Conservation (phyloP, 345 rosid species). For the Gossypium mustelinum region DNA sequence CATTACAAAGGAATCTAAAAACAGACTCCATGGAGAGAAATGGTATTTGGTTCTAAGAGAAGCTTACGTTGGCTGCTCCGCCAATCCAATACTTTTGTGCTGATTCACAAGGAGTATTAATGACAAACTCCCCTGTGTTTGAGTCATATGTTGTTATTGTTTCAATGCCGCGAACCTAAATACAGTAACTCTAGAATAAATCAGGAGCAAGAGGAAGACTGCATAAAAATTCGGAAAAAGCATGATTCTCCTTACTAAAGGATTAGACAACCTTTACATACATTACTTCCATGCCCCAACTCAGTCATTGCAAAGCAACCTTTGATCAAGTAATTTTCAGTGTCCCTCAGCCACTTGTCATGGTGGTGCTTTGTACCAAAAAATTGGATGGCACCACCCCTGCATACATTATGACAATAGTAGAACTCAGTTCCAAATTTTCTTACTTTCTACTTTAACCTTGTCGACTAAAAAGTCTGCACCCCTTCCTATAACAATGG, state of each 20-base stretch:
- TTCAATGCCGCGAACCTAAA: constrained; percentile 87
- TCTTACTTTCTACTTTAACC: neutral
- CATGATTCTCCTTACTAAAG: neutral
- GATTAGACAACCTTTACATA: constrained; percentile 33
- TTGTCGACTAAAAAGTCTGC: neutral
- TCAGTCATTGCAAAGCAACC: constrained; percentile 98
- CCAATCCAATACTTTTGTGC: constrained; percentile 99
- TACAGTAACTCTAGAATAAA: constrained; percentile 10
- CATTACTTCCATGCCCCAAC: constrained; percentile 98
- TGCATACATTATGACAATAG: constrained; percentile 22
- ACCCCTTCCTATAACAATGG: neutral
- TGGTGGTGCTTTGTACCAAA: constrained; percentile 88
- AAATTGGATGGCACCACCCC: constrained; percentile 85
- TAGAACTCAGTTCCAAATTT: neutral
- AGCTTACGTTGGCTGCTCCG: constrained; percentile 80
- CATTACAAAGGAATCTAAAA: neutral
- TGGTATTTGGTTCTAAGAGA: neutral
- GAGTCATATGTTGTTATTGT: constrained; percentile 85
- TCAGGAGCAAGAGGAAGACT: neutral
- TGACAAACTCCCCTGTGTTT: constrained; percentile 68
- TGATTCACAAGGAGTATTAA: constrained; percentile 89
- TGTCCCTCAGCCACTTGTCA: constrained; percentile 75
- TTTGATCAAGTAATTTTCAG: constrained; percentile 61
- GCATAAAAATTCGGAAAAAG: constrained; percentile 4
- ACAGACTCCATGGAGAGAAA: neutral